Evolutionary conservation across 495 filamentous ascomycete species (phyloP).

Genomic region (Penicillium angulare): DNA sequence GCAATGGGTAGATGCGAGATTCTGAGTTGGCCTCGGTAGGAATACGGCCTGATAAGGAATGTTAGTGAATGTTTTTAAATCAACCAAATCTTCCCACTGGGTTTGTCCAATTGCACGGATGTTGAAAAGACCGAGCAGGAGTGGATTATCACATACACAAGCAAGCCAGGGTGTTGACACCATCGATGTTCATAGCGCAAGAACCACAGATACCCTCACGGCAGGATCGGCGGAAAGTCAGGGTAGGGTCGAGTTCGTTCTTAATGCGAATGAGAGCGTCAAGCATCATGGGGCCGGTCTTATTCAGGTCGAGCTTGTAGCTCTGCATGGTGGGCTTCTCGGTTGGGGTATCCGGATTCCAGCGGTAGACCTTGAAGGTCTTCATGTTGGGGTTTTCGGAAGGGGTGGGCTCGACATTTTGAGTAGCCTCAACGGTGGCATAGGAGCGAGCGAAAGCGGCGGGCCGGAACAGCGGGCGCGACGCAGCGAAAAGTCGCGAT

Average conservation of each 20-base stretch:
- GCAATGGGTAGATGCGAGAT: constrained; percentile 94
- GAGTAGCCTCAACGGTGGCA: constrained; percentile 50
- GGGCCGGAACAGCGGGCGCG: constrained; percentile 52
- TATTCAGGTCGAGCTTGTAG: constrained; percentile 93
- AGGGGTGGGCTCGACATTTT: constrained; percentile 47
- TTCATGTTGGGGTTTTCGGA: constrained; percentile 66
- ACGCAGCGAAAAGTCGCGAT: constrained; percentile 61
- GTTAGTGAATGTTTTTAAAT: not conserved
- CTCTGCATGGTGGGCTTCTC: constrained; percentile 93
- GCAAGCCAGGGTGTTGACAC: constrained; percentile 93
- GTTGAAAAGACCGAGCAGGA: too few relatives aligned
- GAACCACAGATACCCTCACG: constrained; percentile 97
- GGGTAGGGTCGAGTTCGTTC: constrained; percentile 95
- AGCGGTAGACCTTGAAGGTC: constrained; percentile 98
- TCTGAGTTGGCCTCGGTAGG: constrained; percentile 76
- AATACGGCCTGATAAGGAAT: constrained; percentile 73
- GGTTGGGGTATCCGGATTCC: constrained; percentile 88
- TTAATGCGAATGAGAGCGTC: constrained; percentile 97
- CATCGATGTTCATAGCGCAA: constrained; percentile 99
- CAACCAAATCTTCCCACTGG: not conserved
- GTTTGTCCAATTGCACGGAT: too few relatives aligned
- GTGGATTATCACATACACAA: constrained; percentile 98
- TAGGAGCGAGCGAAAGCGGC: constrained; percentile 47
- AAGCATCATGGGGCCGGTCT: constrained; percentile 97
- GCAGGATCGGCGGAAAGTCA: constrained; percentile 94